These are phyloP conservation scores for Beauveria rudraprayagi DNA, from an alignment of 2,329 filamentous ascomycete genomes.

Conservation along the genomic window DNA sequence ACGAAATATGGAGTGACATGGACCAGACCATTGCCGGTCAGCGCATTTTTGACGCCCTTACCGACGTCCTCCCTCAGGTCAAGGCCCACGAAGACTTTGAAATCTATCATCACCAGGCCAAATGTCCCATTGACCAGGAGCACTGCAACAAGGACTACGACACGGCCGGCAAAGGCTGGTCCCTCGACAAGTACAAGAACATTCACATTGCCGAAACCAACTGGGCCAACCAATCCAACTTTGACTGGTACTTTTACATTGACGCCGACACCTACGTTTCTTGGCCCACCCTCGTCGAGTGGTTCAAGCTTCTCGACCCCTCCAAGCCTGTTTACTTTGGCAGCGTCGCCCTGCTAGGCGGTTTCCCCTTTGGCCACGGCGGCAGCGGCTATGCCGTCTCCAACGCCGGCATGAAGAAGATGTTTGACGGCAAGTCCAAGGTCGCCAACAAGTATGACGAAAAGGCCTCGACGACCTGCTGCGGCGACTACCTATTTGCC, in stretches of 20 bases:
- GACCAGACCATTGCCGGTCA: conserved; percentile 37
- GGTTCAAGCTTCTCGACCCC: conserved; percentile 37
- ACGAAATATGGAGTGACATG: conserved; percentile 52
- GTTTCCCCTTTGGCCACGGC: conserved; percentile 44
- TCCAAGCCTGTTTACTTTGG: conserved; percentile 41
- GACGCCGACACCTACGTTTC: conserved; percentile 52
- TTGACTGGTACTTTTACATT: conserved; percentile 53
- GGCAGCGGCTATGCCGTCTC: conserved; percentile 49
- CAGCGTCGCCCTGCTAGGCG: conserved; percentile 34
- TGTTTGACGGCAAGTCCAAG: conserved; percentile 33
- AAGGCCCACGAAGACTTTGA: conserved; percentile 44
- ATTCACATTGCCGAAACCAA: conserved; percentile 50
- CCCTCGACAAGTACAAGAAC: conserved; percentile 55
- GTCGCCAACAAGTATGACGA: conserved; percentile 40
- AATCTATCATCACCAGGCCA: conserved; percentile 36
- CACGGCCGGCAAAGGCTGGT: conserved; percentile 35
- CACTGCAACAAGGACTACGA: conserved; percentile 31
- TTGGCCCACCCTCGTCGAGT: conserved; percentile 43
- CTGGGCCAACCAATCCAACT: conserved; percentile 39
- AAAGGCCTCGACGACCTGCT: conserved; percentile 34
- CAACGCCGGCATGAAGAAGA: conserved; percentile 39
- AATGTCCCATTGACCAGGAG: conserved; percentile 37
- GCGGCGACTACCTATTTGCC: conserved; percentile 44
- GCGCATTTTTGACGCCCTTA: conserved; percentile 38
- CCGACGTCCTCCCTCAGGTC: conserved; percentile 33